Conservation (phyloP, 768 basidiomycete genomes). For the Ramaria sp. region DNA sequence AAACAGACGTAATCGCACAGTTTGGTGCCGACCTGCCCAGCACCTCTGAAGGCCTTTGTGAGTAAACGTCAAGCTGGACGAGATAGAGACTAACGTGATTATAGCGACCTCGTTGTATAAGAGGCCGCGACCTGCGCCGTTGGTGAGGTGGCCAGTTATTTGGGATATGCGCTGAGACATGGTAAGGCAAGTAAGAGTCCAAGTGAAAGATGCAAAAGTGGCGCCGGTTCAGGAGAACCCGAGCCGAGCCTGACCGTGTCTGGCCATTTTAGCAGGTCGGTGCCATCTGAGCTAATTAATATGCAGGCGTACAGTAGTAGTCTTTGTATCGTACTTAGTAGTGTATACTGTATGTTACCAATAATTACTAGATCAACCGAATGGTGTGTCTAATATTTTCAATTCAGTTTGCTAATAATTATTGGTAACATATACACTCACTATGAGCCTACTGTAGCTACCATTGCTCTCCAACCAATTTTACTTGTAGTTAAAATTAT, state of each 20-base stretch:
- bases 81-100: slow-evolving; percentile 41
- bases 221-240: slow-evolving; percentile 24
- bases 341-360: no score
- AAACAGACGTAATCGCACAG: not conserved
- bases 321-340: no score
- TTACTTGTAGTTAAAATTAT: no score
- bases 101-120: slow-evolving; percentile 74
- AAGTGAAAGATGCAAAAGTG: slow-evolving; percentile 23
- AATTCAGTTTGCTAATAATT: no score
- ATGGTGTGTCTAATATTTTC: no score
- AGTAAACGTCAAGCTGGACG: not conserved
- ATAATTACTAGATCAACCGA: no score
- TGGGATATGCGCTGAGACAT: slow-evolving; percentile 43
- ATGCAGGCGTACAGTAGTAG: no score
- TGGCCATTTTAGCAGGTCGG: no score
- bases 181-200: slow-evolving; percentile 11
- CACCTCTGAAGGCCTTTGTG: slow-evolving; percentile 23
- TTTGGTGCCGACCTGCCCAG: slow-evolving; percentile 49
- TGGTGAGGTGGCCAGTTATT: slow-evolving; percentile 60
- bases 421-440: no score
- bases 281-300: no score
- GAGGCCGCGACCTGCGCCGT: slow-evolving; percentile 40
- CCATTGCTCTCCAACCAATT: no score
- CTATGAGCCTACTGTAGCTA: no score
- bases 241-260: not conserved